Base-by-base conservation (phyloP, 225 moss, liverwort and hornwort genomes). In the Sphagnum contortum region DNA sequence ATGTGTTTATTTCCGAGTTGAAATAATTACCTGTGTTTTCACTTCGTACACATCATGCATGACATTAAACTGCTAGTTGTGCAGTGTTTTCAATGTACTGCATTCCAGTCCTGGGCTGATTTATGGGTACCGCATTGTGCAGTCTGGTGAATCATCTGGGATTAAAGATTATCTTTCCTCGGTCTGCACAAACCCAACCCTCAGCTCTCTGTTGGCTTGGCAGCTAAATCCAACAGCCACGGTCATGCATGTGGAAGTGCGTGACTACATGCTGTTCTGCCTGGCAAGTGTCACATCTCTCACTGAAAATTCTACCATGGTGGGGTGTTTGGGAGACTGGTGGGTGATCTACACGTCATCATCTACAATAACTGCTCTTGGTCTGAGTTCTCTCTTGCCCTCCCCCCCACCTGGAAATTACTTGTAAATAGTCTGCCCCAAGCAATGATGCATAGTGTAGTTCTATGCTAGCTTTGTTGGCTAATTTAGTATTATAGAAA, bases 231-330 rank as follows among this genome's bases (percentile, higher is more conserved):
- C 65, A 48, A 50, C 87, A 54, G 85, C 85, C 58, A 84, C 74
- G 48, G 83, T 94, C 47, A 86, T 89, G 79, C 91, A 89, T 44
- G 91, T 94, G 64, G 94, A 91, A 82, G 87, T 91, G 55, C 87
- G 83, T 48, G 94, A 94, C 61, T 79, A 84, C 50, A 86, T 86
- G 79, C 74, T 94, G 9, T 84, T 94, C 56, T 94, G 89, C 64
- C 12, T 91, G 56, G 94, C 91, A 8, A 91, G 78, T 64, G 81
- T 94, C 47, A 85, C 94, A 61, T 88, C 91, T 51, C 77, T 89
- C 48, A 78, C 86, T 10, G 81, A 80, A 69, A 82, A 83, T 66
- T 81, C 91, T 52, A 87, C 82, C 48, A 68, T 89, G 49, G 45
- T 94, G 69, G 94, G 94, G 54, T 58, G 86, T 44, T 70, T 94